Evolutionary conservation across 2,329 filamentous ascomycete species (phyloP), one percentile per base, ranked within the genome.

Genomic region (Davidsoniella eucalypti): DNA sequence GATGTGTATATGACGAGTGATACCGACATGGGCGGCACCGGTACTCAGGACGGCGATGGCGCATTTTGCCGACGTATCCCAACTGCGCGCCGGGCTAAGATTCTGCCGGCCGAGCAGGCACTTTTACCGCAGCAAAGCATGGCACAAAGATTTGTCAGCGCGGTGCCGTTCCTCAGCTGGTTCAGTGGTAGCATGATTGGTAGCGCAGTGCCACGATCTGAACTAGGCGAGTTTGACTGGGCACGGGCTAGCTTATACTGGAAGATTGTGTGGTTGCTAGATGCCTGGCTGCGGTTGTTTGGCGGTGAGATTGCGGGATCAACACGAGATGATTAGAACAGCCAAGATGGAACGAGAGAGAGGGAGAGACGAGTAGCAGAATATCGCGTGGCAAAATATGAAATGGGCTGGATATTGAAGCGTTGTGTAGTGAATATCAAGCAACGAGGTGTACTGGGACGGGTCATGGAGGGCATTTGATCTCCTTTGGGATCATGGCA

Each of bases 211-310:
- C 85, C 85, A 6, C 72, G 82, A 40, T 81, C 73, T 49, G 82
- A 87, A 49, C 69, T 73, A 41, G 85, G 84, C 52, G 78, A 78
- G 40, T 88, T 94, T 57, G 88, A 95, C 63, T 84, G 80, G 69
- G 75, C 76, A 40, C 67, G 67, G 43, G 78, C 78, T 9, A 81
- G 76, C 54, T 63, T 82, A 54, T 82, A 82, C 65, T 82, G 78
- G 78, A 76, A 75, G 62, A 58, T 81, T 41, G 75, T 82, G 57
- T 82, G 73, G 66, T 78, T 70, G 66, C 65, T 82, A 21, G 78
- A 81, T 58, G 65, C 67, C 16, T 70, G 69, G 49, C 77, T 80
- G 58, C 65, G 69, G 3, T 64, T 80, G 38, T 80, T 80, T 59
- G 69, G 70, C 40, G 70, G 75, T 18, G 76, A 79, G 56, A 72